Conservation (phyloP, 495 filamentous ascomycete species). For the Neurospora sp. region DNA sequence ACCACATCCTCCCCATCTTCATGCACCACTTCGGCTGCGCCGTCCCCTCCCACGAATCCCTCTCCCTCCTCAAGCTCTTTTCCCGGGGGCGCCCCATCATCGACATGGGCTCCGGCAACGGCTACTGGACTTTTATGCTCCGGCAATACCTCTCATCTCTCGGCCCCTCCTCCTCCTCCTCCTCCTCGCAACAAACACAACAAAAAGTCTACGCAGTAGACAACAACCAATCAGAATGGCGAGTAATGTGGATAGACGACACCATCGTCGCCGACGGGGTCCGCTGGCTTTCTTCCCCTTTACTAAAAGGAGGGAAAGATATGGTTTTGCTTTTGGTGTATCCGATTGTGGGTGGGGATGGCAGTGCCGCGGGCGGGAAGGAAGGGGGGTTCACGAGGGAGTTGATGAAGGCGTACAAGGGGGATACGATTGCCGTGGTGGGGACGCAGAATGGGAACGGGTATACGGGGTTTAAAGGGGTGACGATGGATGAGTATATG, state of each 20-base stretch:
- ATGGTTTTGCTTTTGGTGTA: conserved; percentile 51
- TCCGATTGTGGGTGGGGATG: conserved; percentile 39
- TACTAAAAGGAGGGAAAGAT: conserved; percentile 18
- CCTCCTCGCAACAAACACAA: neutral
- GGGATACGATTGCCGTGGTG: conserved; percentile 47
- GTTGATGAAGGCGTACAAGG: conserved; percentile 43
- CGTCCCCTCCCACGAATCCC: conserved; percentile 44
- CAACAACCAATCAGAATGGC: conserved; percentile 43
- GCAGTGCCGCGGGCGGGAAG: conserved; percentile 17
- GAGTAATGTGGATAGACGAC: conserved; percentile 49
- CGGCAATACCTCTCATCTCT: conserved; percentile 28
- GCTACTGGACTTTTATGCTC: conserved; percentile 56
- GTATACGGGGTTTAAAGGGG: conserved; percentile 49
- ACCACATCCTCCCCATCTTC: conserved; percentile 50
- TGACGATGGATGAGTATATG: conserved; percentile 48
- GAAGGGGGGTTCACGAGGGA: conserved; percentile 40
- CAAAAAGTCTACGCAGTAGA: conserved; percentile 31
- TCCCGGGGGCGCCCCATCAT: conserved; percentile 27
- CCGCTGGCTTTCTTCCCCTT: conserved; percentile 23
- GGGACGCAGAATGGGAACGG: conserved; percentile 56
- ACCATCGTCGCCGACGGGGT: conserved; percentile 39
- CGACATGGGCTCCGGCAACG: conserved; percentile 46
- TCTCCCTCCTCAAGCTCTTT: conserved; percentile 40
- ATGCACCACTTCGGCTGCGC: conserved; percentile 62
- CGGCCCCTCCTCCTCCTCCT: conserved; percentile 7